phyloP scores from a whole-genome alignment of 179 eudicot species.

The Silene vulgaris region DNA sequence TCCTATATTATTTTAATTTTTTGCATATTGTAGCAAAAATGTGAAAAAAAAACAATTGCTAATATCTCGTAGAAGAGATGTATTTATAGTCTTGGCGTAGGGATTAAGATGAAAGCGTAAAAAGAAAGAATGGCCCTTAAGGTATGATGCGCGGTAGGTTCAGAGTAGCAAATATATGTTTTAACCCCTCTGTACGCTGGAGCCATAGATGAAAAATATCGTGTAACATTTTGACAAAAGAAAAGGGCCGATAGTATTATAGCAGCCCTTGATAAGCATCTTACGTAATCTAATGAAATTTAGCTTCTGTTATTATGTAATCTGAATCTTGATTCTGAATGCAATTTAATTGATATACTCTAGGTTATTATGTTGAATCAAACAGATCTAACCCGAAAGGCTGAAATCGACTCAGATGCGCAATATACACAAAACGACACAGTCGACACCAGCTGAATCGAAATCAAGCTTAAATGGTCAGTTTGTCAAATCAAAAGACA shows the following conservation, averaged over 20 bases:
- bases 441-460: no score
- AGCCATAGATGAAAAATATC: conserved; percentile 1
- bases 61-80: conserved; percentile 22
- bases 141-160: conserved; percentile 19
- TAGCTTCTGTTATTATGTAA: background rate
- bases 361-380: background rate
- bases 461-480: no score
- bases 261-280: conserved; percentile 15
- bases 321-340: no score
- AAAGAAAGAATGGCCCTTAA: conserved; percentile 16
- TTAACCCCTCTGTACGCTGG: conserved; percentile 8
- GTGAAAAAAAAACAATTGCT: conserved; percentile 11
- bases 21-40: conserved; percentile 21
- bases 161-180: conserved; percentile 29
- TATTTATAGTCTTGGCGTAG: conserved; percentile 23
- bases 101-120: conserved; percentile 22
- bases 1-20: background rate
- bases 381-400: background rate
- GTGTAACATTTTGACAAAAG: conserved; percentile 11
- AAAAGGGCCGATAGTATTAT: conserved; percentile 13
- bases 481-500: background rate
- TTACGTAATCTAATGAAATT: conserved; percentile 14
- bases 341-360: background rate
- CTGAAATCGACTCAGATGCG: background rate
- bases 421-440: background rate